Percentiles rank a stretch among this genome's conserved stretches.
These are phyloP conservation scores for Calonectria pseudoturangicola DNA, from an alignment of 2,329 filamentous ascomycete species.

Conservation along the genomic window DNA sequence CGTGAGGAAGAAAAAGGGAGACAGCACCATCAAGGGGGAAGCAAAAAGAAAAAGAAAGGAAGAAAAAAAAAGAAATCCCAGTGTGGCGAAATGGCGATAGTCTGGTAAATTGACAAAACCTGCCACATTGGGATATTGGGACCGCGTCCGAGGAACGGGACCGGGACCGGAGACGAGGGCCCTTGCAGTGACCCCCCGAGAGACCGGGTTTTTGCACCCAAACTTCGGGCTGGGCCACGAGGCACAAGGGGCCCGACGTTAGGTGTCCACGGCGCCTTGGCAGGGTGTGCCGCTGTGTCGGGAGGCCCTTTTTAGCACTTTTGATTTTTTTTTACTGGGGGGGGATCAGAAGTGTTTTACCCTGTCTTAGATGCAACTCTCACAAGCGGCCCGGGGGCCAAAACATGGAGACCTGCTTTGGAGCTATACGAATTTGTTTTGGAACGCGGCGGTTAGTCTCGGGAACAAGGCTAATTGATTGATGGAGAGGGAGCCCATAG, in stretches of 20 bases:
- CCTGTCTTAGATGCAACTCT: constrained; percentile 19
- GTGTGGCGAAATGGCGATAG: constrained; percentile 21
- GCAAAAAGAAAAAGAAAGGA: background rate
- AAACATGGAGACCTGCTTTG: background rate
- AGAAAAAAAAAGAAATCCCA: too few relatives aligned
- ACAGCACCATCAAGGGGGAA: background rate
- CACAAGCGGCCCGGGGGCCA: background rate
- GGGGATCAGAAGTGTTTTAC: constrained; percentile 16
- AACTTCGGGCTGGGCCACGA: constrained; percentile 42
- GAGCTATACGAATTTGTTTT: background rate
- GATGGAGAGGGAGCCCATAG: constrained; percentile 26
- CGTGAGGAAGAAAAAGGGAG: constrained; percentile 5
- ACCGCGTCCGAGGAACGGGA: constrained; percentile 26
- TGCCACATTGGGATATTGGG: constrained; percentile 27
- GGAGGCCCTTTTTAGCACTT: constrained; percentile 29
- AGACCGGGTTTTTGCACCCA: constrained; percentile 24
- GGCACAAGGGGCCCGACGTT: constrained; percentile 33
- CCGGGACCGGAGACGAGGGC: constrained; percentile 29
- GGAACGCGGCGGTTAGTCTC: constrained; percentile 5
- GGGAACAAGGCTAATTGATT: constrained; percentile 31
- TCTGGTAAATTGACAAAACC: constrained; percentile 26
- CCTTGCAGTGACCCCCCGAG: constrained; percentile 40
- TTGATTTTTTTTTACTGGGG: background rate
- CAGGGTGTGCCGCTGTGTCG: constrained; percentile 50
- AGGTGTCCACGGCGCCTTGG: constrained; percentile 16